phyloP scores from a whole-genome alignment of 2,329 filamentous ascomycete genomes.

The Lachnellula suecica region DNA sequence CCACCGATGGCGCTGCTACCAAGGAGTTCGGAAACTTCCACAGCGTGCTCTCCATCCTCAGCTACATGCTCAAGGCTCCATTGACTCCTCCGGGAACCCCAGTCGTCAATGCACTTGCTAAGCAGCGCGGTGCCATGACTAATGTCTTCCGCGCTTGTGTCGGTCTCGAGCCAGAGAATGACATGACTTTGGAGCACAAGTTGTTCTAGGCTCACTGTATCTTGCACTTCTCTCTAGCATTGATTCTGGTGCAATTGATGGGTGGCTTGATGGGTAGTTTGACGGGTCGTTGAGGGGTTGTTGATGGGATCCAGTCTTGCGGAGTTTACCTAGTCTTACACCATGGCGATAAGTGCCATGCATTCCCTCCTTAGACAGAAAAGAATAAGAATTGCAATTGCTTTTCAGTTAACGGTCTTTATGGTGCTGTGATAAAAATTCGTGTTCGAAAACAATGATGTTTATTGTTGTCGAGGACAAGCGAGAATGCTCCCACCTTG shows the following conservation, averaged over 20 bases:
- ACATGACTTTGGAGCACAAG: constrained; percentile 99
- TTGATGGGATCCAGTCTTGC: constrained; percentile 3
- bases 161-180: constrained; percentile 92
- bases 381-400: constrained; percentile 20
- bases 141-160: constrained; percentile 99
- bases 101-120: constrained; percentile 91
- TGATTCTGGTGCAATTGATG: neutral
- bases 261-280: neutral
- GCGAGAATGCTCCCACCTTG: neutral
- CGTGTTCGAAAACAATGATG: no score
- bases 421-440: constrained; percentile 1
- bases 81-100: constrained; percentile 92
- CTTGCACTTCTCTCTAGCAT: neutral
- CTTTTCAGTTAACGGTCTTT: constrained; percentile 9
- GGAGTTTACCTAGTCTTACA: constrained; percentile 20
- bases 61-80: constrained; percentile 98
- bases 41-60: constrained; percentile 92
- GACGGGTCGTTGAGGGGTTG: neutral
- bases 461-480: neutral
- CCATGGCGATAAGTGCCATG: constrained; percentile 31
- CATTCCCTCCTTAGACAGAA: constrained; percentile 32
- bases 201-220: constrained; percentile 67
- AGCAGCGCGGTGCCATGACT: constrained; percentile 90
- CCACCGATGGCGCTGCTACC: constrained; percentile 48
- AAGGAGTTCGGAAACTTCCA: constrained; percentile 90